A percentile compares a stretch with the other conserved stretches of the same genome.
Evolutionary conservation across 768 basidiomycete genomes (phyloP).

Genomic region (Leccinum variicolor): DNA sequence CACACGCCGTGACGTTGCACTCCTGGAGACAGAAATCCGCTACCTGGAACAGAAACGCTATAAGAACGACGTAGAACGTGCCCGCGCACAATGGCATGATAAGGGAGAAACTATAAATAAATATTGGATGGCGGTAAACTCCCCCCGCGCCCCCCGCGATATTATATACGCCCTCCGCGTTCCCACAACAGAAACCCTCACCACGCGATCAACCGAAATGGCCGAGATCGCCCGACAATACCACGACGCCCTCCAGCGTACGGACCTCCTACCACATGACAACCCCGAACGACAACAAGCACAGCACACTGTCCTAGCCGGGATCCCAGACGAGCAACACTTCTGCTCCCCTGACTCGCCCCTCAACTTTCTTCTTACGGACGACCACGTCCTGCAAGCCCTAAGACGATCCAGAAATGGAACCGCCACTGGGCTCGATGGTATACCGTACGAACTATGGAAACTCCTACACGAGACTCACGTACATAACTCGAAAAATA

Average conservation of each 20-base stretch:
- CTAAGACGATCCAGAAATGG: not conserved
- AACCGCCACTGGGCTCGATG: not conserved
- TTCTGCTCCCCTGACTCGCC: not conserved
- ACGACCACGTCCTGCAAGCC: not conserved
- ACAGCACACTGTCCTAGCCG: accelerated
- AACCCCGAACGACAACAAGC: not conserved
- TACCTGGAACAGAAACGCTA: too few species aligned
- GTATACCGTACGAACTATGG: not conserved
- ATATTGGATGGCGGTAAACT: constrained; percentile 19
- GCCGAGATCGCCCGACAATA: constrained; percentile 21
- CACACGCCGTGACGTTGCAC: too few species aligned
- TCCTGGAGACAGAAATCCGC: too few species aligned
- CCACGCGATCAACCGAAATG: constrained; percentile 25
- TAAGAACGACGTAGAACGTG: not conserved
- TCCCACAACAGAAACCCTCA: not conserved
- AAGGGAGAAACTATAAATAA: constrained; percentile 8
- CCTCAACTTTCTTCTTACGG: constrained; percentile 27
- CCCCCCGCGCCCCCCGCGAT: constrained; percentile 9
- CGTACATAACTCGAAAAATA: not conserved
- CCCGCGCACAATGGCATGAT: not conserved
- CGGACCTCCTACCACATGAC: accelerated
- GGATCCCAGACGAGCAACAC: not conserved
- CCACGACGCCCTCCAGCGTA: constrained; percentile 21
- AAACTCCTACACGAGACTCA: not conserved
- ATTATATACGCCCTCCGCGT: constrained; percentile 12